Percentiles rank a stretch among this genome's conserved stretches.
Conservation (phyloP, 2,329 filamentous ascomycete genomes). For the Trichoderma arundinaceum region DNA sequence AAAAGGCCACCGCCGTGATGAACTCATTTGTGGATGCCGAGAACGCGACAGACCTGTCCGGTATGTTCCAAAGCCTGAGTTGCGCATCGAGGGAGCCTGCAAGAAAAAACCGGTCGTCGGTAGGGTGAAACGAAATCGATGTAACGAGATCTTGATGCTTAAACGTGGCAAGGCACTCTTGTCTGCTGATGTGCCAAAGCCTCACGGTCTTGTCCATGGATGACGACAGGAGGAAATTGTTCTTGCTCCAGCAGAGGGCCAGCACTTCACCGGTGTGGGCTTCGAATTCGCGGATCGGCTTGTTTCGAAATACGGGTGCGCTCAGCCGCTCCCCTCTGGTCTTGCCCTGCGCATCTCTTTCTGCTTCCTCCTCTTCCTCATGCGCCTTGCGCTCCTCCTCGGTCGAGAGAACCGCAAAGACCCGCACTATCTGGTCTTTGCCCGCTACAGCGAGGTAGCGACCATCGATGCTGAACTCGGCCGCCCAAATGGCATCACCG, state of each 20-base stretch:
- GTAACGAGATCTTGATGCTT: conserved; percentile 95
- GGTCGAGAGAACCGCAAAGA: conserved; percentile 88
- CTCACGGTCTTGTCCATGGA: conserved; percentile 98
- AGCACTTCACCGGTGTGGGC: conserved; percentile 87
- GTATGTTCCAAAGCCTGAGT: conserved; percentile 92
- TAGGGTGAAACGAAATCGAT: conserved; percentile 91
- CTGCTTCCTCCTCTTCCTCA: conserved; percentile 65
- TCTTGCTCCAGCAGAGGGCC: conserved; percentile 98
- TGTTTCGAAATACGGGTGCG: conserved; percentile 85
- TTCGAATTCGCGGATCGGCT: conserved; percentile 77
- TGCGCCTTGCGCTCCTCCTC: conserved; percentile 76
- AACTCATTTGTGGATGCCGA: conserved; percentile 79
- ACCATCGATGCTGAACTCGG: conserved; percentile 91
- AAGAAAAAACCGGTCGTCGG: conserved; percentile 94
- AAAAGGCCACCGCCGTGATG: conserved; percentile 92
- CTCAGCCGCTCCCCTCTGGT: conserved; percentile 68
- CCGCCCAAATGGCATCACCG: conserved; percentile 82
- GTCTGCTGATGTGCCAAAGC: conserved; percentile 86
- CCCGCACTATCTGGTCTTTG: conserved; percentile 80
- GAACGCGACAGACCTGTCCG: conserved; percentile 91
- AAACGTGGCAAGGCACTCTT: conserved; percentile 90
- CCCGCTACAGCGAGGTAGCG: conserved; percentile 91
- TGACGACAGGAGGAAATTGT: conserved; percentile 93
- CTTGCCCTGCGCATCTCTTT: conserved; percentile 48
- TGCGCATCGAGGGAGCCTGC: conserved; percentile 91